These are phyloP conservation scores for Hymenoscyphus fructigenus DNA, from an alignment of 2,329 filamentous ascomycete genomes.

Conservation along the genomic window DNA sequence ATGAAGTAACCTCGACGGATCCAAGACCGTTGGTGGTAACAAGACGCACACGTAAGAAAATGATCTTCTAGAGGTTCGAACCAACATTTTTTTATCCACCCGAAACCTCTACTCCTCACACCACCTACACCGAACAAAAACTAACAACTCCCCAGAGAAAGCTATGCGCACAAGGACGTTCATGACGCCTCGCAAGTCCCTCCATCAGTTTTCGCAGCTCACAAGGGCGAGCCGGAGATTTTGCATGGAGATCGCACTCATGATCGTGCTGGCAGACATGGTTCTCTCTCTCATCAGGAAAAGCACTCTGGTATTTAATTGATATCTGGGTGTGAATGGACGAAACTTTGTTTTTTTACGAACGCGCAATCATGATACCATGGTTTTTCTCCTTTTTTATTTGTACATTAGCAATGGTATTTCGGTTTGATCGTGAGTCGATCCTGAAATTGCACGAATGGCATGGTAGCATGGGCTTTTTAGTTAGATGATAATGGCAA, in stretches of 20 bases:
- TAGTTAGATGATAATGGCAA: too few relatives aligned
- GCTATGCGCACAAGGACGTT: slow-evolving; percentile 6
- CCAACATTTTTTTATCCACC: not conserved
- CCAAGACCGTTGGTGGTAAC: slow-evolving; percentile 54
- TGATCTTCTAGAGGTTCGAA: slow-evolving; percentile 1
- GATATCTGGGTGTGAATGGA: not conserved
- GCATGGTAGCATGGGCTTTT: too few relatives aligned
- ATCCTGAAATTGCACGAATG: too few relatives aligned
- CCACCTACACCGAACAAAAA: not conserved
- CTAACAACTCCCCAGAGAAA: not conserved
- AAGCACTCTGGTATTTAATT: slow-evolving; percentile 34
- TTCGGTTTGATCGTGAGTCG: too few relatives aligned
- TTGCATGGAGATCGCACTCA: slow-evolving; percentile 32
- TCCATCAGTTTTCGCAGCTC: slow-evolving; percentile 16
- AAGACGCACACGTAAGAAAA: slow-evolving; percentile 44
- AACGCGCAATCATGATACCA: not conserved
- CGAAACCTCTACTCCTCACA: not conserved
- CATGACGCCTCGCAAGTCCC: slow-evolving; percentile 16
- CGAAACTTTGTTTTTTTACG: not conserved
- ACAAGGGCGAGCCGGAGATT: slow-evolving; percentile 13
- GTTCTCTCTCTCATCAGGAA: slow-evolving; percentile 48
- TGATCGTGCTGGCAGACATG: slow-evolving; percentile 48
- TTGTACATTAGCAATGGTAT: not conserved
- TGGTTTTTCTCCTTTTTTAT: not conserved
- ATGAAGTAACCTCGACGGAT: slow-evolving; percentile 50